These are phyloP conservation scores for Coleophoma cylindrospora DNA, from an alignment of 2,329 filamentous ascomycete species.

Conservation along the genomic window DNA sequence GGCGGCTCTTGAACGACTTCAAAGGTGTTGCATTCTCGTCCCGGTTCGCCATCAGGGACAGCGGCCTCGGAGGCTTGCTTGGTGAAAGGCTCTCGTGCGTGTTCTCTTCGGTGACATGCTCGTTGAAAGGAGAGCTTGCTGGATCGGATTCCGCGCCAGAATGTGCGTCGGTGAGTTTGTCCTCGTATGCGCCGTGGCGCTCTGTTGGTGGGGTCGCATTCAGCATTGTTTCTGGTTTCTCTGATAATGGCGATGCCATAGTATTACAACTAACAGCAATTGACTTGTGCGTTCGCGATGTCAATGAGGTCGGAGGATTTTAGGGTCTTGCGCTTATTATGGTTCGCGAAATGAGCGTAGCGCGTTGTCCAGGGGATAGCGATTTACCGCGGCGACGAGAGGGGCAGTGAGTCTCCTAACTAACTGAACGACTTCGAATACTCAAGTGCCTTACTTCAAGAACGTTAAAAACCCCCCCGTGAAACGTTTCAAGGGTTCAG, in stretches of 20 bases:
- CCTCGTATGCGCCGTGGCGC: constrained; percentile 17
- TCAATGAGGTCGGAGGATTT: not conserved
- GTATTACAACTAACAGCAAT: not conserved
- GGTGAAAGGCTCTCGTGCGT: constrained; percentile 25
- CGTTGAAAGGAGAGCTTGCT: constrained; percentile 24
- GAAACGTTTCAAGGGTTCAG: too few species aligned
- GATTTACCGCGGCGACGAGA: too few species aligned
- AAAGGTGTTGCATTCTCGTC: constrained; percentile 11
- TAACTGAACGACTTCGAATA: too few species aligned
- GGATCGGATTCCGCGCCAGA: constrained; percentile 13
- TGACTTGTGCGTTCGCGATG: not conserved
- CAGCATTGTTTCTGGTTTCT: constrained; percentile 11
- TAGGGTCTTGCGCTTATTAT: too few species aligned
- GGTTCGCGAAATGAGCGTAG: too few species aligned
- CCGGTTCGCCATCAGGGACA: constrained; percentile 16
- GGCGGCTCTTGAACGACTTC: constrained; percentile 24
- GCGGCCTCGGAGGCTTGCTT: constrained; percentile 15
- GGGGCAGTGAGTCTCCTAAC: too few species aligned
- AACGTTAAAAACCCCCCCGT: too few species aligned
- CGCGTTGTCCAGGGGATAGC: too few species aligned
- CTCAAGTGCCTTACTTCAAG: too few species aligned
- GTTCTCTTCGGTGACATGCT: constrained; percentile 13
- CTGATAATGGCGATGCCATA: constrained; percentile 12
- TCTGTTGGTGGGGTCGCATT: constrained; percentile 11
- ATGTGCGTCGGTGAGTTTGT: constrained; percentile 9